A percentile compares a stretch with the other conserved stretches of the same genome.
phyloP scores from a whole-genome alignment of 2,329 filamentous ascomycete species.

The Fusarium xyrophilum region DNA sequence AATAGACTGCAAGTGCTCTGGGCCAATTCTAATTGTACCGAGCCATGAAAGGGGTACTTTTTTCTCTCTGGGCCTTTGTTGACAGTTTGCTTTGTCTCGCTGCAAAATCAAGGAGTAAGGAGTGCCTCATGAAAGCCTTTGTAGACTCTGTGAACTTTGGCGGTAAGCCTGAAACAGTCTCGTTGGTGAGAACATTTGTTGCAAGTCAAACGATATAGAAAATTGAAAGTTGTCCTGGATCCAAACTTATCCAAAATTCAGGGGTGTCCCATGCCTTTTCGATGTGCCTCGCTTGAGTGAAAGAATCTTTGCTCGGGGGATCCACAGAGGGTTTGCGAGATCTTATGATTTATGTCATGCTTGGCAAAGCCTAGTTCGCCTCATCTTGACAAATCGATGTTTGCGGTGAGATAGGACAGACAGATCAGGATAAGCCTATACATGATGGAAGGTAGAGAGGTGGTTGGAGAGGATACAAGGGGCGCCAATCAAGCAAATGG shows the following conservation, averaged over 20 bases:
- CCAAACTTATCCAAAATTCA: neutral
- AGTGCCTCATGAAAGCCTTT: neutral
- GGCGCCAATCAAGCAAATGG: neutral
- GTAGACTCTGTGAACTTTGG: neutral
- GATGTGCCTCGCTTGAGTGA: constrained; percentile 30
- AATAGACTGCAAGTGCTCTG: neutral
- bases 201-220: neutral
- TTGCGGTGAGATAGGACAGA: neutral
- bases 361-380: neutral
- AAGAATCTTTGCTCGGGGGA: neutral
- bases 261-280: constrained; percentile 20
- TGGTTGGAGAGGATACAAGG: neutral
- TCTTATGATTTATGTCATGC: neutral
- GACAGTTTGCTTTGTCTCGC: neutral
- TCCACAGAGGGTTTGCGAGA: neutral
- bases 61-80: neutral
- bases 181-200: neutral
- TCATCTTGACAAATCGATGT: neutral
- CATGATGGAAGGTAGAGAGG: neutral
- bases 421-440: neutral
- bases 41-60: neutral
- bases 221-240: neutral
- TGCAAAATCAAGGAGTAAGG: neutral
- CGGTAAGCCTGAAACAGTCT: constrained; percentile 2
- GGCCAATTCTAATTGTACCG: neutral